Conservation (phyloP, 768 basidiomycete species). For the Sarcomyxa edulis region DNA sequence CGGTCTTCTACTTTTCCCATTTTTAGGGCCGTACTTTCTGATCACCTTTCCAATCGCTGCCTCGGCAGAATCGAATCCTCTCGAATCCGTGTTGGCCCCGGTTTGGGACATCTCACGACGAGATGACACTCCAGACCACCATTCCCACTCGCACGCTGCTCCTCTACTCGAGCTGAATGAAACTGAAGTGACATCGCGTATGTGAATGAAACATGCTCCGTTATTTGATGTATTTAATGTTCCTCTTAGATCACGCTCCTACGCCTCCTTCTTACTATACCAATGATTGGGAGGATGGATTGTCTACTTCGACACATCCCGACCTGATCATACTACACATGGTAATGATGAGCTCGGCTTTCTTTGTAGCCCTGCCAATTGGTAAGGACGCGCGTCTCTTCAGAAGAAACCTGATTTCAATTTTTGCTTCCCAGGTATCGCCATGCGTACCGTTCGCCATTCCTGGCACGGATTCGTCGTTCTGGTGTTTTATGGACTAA, state of each 20-base stretch:
- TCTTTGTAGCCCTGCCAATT: conserved; percentile 77
- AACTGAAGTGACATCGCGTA: no score
- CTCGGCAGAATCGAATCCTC: no score
- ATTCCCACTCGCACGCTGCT: conserved; percentile 39
- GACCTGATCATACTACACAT: conserved; percentile 70
- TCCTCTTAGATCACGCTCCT: conserved; percentile 52
- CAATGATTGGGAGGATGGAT: conserved; percentile 65
- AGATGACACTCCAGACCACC: conserved; percentile 45
- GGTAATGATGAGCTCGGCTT: conserved; percentile 69
- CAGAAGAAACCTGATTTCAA: conserved; percentile 1
- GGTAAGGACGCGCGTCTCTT: conserved; percentile 43
- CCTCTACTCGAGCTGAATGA: conserved; percentile 71
- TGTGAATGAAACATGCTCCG: no score
- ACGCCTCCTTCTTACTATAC: conserved; percentile 83
- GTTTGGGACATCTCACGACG: no score
- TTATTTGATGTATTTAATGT: no score
- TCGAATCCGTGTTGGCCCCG: no score
- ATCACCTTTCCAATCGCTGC: no score
- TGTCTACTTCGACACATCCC: conserved; percentile 45
- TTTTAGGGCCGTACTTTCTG: no score
- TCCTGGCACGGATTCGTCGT: conserved; percentile 53
- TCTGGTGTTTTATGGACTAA: conserved; percentile 55
- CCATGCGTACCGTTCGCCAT: conserved; percentile 73
- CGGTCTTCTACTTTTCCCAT: no score
- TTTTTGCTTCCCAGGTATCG: conserved; percentile 50